Base-by-base conservation (phyloP, 1,284 basidiomycete species). In the Pisolithus thermaeus region DNA sequence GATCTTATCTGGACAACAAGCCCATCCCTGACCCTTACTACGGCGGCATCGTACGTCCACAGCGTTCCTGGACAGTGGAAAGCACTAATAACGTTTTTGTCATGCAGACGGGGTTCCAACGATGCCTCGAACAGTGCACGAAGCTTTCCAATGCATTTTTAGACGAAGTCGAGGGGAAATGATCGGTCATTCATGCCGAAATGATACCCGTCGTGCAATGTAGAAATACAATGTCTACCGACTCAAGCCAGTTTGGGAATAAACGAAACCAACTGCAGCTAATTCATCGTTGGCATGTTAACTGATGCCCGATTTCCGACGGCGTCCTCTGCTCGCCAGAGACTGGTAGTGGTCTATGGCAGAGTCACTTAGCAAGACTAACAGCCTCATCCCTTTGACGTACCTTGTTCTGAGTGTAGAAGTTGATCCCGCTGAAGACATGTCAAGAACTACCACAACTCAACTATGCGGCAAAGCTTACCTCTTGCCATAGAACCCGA, bases 361-460 rank as follows among this genome's bases (percentile, higher is more conserved):
- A 18, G 36, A 32, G 51, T 30, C 52, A 41, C 46, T 39, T 42
- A 32, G 6, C 14, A 8, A 43, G 27, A 16, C n/a, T 18, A 8
- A 6, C 8, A 25, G 27, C 23, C 25, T 27, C 12, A 11, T 1
- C 8, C 2, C 12, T 40, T 38, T 47, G 1, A 48, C 60, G 45
- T 60, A 83, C 86, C 80, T 91, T 91, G 67, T 87, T 89, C 69
- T 92, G 89, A 5, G 92, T 95, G 67, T 92, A 95, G 71, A 95
- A 95, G 67, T 90, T 89, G 69, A 94, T 78, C 20, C 88, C 91
- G 57, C 87, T 87, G 59, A 9, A 20, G 5, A 40, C 41, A 37
- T 28, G 40, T 55, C 43, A 30, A 47, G 35, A 25, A 39, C 32
- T 36, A 23, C 43, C 18, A 27, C 7, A 7, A 40, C 27, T 23